Evolutionary conservation across 2,329 filamentous ascomycete genomes (phyloP).

Genomic region (Microcera coccophila): DNA sequence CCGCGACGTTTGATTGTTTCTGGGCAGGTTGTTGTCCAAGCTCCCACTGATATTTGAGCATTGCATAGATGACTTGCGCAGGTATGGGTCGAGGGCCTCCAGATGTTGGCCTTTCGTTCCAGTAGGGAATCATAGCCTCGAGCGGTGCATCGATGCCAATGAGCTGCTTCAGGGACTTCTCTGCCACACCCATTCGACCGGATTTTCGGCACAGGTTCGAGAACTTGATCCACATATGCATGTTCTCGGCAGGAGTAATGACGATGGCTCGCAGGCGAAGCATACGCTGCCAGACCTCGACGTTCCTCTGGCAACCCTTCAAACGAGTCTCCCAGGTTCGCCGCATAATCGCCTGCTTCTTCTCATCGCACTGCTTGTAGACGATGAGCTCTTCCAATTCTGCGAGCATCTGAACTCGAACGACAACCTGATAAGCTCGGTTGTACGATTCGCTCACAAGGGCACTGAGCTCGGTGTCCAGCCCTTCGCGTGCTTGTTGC

Average conservation of each 20-base stretch:
- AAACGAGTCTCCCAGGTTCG: conserved; percentile 94
- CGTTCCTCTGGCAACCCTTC: conserved; percentile 91
- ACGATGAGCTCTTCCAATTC: conserved; percentile 96
- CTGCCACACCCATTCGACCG: conserved; percentile 86
- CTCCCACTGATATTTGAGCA: conserved; percentile 96
- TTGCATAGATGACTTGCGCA: conserved; percentile 89
- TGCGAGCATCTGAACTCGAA: conserved; percentile 97
- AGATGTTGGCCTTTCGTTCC: conserved; percentile 37
- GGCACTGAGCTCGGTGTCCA: conserved; percentile 93
- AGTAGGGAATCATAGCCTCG: conserved; percentile 58
- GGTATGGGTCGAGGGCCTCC: conserved; percentile 44
- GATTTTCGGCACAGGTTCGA: conserved; percentile 97
- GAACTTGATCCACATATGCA: conserved; percentile 99
- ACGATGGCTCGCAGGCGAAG: conserved; percentile 90
- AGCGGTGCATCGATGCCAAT: conserved; percentile 67
- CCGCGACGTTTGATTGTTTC: conserved; percentile 43
- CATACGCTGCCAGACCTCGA: conserved; percentile 98
- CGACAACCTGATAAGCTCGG: conserved; percentile 93
- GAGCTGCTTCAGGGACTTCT: conserved; percentile 91
- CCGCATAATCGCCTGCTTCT: conserved; percentile 87
- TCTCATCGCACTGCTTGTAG: conserved; percentile 91
- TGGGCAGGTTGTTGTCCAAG: conserved; percentile 60
- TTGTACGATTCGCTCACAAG: conserved; percentile 98
- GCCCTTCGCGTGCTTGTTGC: conserved; percentile 82
- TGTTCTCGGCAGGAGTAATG: conserved; percentile 85